Base-by-base conservation (phyloP, 2,329 filamentous ascomycete genomes). In the Juglanconis oblonga region DNA sequence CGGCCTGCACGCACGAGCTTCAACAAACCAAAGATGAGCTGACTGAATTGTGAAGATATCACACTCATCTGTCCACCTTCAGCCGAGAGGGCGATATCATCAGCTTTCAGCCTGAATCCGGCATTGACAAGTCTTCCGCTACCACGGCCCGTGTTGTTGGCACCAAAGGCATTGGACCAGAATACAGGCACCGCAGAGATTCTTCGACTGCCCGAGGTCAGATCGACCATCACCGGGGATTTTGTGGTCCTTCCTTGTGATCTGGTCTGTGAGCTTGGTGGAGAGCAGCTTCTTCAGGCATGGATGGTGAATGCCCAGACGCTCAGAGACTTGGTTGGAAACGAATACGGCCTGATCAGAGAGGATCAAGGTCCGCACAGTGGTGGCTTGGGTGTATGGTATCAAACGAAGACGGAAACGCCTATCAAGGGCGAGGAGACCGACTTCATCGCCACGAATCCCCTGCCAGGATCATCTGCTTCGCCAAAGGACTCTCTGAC, bases 241-340 rank as follows among this genome's bases (percentile, higher is more conserved):
- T 98, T 99, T 70, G 78, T 97, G 32, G 85, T 98, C 3, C 79
- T 99, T 4, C 94, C 95, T 0, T 99, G 95, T 74, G 95, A 99
- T 72, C 80, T 99, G 6, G 87, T 99, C 44, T 97, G 92, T 72
- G 93, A 97, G 70, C 79, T 98, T 14, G 88, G 90, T 3, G 93
- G 92, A 11, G 89, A 92, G 67, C 86, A 88, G 64, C 80, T 98
- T 29, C 77, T 96, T 2, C 92, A 97, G 73, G 87, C 93, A 62
- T 99, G 95, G 92, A 93, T 97, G 89, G 86, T 93, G 35, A 87
- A 90, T 67, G 86, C 92, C 53, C 88, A 86, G 14, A 90, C 88
- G 42, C 79, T 94, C 73, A 83, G 75, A 66, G 86, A 78, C 75
- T 79, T 82, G 13, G 81, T 88, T 3, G 84, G 80, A 13, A 80